Conservation (phyloP, 2,329 filamentous ascomycete genomes). For the Eurotiales sp. region DNA sequence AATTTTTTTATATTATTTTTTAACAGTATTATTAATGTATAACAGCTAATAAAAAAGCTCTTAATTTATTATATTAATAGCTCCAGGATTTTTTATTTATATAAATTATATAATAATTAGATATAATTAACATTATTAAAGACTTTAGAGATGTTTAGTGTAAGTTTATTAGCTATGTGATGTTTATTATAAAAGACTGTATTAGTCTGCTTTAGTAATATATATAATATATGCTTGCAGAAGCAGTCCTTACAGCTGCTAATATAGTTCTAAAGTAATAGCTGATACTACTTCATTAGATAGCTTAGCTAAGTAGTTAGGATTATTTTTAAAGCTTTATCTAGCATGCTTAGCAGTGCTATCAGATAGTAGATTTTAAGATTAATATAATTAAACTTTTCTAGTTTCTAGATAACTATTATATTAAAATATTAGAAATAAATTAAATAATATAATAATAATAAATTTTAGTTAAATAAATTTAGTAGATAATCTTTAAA, state of each 20-base stretch:
- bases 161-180: background rate
- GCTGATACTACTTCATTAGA: background rate
- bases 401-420: background rate
- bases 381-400: background rate
- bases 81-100: background rate
- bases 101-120: slow-evolving; percentile 2
- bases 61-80: background rate
- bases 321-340: background rate
- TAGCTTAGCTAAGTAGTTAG: background rate
- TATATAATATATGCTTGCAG: background rate
- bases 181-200: background rate
- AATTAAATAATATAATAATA: background rate
- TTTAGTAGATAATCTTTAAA: no score
- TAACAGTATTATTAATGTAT: background rate
- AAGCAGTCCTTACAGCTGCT: background rate
- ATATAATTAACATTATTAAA: slow-evolving; percentile 1
- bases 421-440: slow-evolving; percentile 1
- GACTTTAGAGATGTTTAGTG: background rate
- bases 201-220: background rate
- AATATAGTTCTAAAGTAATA: background rate
- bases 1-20: no score
- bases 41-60: background rate
- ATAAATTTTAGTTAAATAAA: background rate
- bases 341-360: background rate
- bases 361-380: background rate